Conservation (phyloP, 2,329 filamentous ascomycete species). For the Ceratocystis cacaofunesta region DNA sequence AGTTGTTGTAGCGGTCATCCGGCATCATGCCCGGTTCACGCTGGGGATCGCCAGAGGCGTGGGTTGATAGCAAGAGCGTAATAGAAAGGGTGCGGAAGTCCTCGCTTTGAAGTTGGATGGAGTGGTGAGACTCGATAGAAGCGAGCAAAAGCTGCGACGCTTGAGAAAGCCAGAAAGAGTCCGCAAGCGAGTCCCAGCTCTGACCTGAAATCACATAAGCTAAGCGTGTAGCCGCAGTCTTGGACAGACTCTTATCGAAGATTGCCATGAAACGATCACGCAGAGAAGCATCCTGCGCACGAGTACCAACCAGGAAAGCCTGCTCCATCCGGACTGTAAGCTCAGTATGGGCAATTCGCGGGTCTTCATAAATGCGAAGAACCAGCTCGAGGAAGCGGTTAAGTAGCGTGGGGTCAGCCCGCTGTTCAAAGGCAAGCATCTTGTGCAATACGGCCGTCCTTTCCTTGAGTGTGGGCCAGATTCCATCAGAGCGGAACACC, state of each 20-base stretch:
- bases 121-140: conserved; percentile 71
- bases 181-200: conserved; percentile 90
- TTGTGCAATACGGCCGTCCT: conserved; percentile 98
- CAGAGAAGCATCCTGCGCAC: conserved; percentile 91
- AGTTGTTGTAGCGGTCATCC: conserved; percentile 66
- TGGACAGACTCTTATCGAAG: conserved; percentile 88
- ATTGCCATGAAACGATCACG: conserved; percentile 92
- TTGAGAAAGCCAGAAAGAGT: conserved; percentile 95
- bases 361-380: conserved; percentile 94
- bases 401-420: conserved; percentile 68
- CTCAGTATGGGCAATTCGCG: conserved; percentile 86
- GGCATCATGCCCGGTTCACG: conserved; percentile 52
- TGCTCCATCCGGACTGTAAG: conserved; percentile 95
- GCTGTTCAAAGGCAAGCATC: conserved; percentile 89
- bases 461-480: conserved; percentile 93
- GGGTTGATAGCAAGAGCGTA: conserved; percentile 58
- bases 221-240: conserved; percentile 74
- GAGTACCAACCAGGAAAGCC: conserved; percentile 87
- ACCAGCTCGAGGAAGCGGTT: conserved; percentile 91
- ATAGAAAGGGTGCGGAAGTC: conserved; percentile 69
- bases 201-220: conserved; percentile 81
- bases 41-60: conserved; percentile 45
- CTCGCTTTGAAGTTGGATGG: conserved; percentile 62
- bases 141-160: conserved; percentile 86
- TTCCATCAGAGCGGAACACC: conserved; percentile 91